Conservation (phyloP, 345 rosid species). For the Lepidium didymum region DNA sequence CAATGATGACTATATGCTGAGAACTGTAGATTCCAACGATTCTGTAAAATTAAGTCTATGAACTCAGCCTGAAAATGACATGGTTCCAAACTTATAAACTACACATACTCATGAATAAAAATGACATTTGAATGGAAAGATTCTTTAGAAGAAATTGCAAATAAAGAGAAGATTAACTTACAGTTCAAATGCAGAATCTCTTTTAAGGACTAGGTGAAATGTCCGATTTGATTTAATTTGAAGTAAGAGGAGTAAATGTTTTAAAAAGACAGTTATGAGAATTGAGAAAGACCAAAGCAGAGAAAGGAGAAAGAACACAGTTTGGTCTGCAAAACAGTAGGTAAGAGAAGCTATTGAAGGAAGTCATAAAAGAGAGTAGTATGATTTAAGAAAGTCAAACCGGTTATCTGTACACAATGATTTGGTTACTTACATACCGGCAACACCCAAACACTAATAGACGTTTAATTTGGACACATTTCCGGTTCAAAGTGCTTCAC, state of each 20-base stretch:
- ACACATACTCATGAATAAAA: not conserved
- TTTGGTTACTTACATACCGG: not conserved
- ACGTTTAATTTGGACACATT: not conserved
- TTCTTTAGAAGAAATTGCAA: not conserved
- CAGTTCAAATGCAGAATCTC: not conserved
- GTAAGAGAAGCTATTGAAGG: constrained; percentile 8
- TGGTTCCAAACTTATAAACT: not conserved
- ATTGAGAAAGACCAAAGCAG: not conserved
- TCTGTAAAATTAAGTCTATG: not conserved
- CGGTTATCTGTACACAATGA: not conserved
- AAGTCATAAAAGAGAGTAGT: not conserved
- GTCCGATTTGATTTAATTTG: not conserved
- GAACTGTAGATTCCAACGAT: not conserved
- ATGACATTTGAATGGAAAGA: not conserved
- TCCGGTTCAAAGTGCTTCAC: not conserved
- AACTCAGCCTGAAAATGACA: not conserved
- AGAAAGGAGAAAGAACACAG: not conserved
- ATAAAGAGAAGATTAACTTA: not conserved
- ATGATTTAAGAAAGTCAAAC: constrained; percentile 11
- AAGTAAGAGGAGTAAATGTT: not conserved
- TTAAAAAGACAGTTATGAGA: not conserved
- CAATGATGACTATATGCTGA: not conserved
- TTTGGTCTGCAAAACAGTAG: not conserved
- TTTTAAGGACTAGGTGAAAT: not conserved
- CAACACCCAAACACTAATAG: not conserved